Evolutionary conservation across 2,329 filamentous ascomycete species (phyloP).

Genomic region (Cladophialophora immunda): DNA sequence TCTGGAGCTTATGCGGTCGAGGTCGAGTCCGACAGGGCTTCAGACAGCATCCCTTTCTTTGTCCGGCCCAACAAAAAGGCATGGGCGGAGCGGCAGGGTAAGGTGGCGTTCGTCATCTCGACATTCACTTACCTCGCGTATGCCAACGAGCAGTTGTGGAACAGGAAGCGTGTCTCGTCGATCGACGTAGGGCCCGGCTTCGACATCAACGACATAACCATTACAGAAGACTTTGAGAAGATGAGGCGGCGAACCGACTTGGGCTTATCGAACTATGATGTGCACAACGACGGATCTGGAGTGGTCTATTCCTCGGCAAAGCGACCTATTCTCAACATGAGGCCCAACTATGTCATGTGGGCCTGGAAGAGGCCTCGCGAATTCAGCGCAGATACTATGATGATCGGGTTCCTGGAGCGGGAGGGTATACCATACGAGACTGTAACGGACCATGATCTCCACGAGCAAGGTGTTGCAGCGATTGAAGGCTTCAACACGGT

Average conservation of each 20-base stretch:
- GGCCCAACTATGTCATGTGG: slow-evolving; percentile 50
- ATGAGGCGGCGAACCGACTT: slow-evolving; percentile 47
- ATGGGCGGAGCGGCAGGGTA: slow-evolving; percentile 1
- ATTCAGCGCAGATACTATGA: slow-evolving; percentile 48
- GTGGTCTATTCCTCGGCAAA: slow-evolving; percentile 45
- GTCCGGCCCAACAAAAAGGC: slow-evolving; percentile 42
- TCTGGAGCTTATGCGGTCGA: slow-evolving; percentile 46
- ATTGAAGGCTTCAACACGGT: slow-evolving; percentile 41
- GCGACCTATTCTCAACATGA: slow-evolving; percentile 50
- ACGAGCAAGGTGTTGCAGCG: slow-evolving; percentile 36
- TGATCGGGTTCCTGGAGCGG: slow-evolving; percentile 48
- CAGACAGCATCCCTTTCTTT: slow-evolving; percentile 48
- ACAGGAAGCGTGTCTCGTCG: slow-evolving; percentile 41
- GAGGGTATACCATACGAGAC: slow-evolving; percentile 46
- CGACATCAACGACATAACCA: slow-evolving; percentile 17
- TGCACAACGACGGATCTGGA: slow-evolving; percentile 50
- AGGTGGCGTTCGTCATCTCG: slow-evolving; percentile 46
- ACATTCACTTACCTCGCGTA: slow-evolving; percentile 53
- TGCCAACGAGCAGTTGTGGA: slow-evolving; percentile 50
- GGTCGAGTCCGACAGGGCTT: slow-evolving; percentile 34
- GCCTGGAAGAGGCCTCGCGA: slow-evolving; percentile 48
- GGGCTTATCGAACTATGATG: slow-evolving; percentile 51
- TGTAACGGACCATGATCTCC: slow-evolving; percentile 50
- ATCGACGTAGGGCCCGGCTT: slow-evolving; percentile 35
- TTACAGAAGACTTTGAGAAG: slow-evolving; percentile 38